Base-by-base conservation (phyloP, 768 basidiomycete species). In the Kockovaella imperatae region DNA sequence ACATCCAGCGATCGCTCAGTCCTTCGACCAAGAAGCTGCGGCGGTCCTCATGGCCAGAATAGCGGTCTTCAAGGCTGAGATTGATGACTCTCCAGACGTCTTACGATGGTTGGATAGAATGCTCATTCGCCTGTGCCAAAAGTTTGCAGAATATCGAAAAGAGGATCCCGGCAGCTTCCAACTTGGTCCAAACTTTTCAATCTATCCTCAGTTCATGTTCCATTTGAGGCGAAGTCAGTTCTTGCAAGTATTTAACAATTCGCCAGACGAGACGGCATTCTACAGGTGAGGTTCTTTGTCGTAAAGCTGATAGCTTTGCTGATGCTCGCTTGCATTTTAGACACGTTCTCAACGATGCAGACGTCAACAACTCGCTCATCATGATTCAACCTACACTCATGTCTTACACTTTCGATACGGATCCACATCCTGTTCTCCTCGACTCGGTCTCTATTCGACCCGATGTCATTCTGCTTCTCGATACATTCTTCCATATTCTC, bases 131-230 rank as follows among this genome's bases (percentile, higher is more conserved):
- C 74, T 97, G 23, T 99, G 95, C 74, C 95, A 97, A 76, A 99
- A 97, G 76, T 97, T 97, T 64, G 95, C 95, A 41, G 91, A 96
- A 67, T 99, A 97, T 67, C 77, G 91, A 62, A 97, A 97, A 75
- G 95, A 97, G 72, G 95, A 97, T 68, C 86, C 95, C 8, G 79
- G 82, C 30, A 88, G 84, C 68, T 97, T 99, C 79, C 77, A 89
- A 59, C 76, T 99, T 56, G 77, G 81, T 47, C 89, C 95, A 69
- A 95, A 95, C 73, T 97, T 99, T 74, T 87, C 86, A 69, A 96
- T 99, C 62, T 99, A 99, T 71, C 95, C 95, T 14, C 95, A 97
- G 68, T 99, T 99, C 77, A 99, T 97, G 95, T 99, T 97, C 83
- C 95, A 99, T 74, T 73, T 99, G 53, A 79, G 93, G 50, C 77